Conservation (phyloP, 257 asterid genomes). For the Rhazya stricta region DNA sequence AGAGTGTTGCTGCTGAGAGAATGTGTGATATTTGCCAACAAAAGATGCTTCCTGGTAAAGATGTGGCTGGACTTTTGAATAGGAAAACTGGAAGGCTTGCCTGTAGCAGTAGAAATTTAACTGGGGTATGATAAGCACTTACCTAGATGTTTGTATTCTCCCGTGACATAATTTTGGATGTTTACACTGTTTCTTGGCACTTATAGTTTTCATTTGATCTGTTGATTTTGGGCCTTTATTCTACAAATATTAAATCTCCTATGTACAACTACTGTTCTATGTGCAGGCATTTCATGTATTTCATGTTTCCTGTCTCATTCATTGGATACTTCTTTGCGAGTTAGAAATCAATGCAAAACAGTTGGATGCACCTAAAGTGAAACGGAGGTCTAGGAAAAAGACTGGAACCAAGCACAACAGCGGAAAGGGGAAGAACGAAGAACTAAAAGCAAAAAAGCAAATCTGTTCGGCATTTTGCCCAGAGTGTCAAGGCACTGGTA, state of each 20-base stretch:
- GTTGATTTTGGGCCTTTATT: neutral
- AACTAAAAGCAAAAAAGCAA: slow-evolving; percentile 25
- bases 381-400: slow-evolving; percentile 50
- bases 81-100: slow-evolving; percentile 72
- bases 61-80: slow-evolving; percentile 80
- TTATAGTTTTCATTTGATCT: neutral
- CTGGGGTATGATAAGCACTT: slow-evolving; percentile 55
- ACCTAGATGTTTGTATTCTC: neutral
- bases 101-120: slow-evolving; percentile 84
- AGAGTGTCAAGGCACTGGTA: slow-evolving; percentile 93
- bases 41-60: slow-evolving; percentile 78
- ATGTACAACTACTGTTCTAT: slow-evolving; percentile 2
- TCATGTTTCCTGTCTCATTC: slow-evolving; percentile 84
- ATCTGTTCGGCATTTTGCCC: slow-evolving; percentile 60
- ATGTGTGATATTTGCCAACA: slow-evolving; percentile 82
- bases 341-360: slow-evolving; percentile 46
- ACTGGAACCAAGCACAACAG: slow-evolving; percentile 41
- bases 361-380: slow-evolving; percentile 36
- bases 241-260: slow-evolving; percentile 1
- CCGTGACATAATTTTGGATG: neutral
- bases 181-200: neutral
- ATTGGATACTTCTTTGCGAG: slow-evolving; percentile 80
- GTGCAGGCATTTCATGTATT: slow-evolving; percentile 82
- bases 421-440: slow-evolving; percentile 32
- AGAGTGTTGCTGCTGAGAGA: slow-evolving; percentile 70